Conservation (phyloP, 495 filamentous ascomycete species). For the Amphirosellinia nigrospora region DNA sequence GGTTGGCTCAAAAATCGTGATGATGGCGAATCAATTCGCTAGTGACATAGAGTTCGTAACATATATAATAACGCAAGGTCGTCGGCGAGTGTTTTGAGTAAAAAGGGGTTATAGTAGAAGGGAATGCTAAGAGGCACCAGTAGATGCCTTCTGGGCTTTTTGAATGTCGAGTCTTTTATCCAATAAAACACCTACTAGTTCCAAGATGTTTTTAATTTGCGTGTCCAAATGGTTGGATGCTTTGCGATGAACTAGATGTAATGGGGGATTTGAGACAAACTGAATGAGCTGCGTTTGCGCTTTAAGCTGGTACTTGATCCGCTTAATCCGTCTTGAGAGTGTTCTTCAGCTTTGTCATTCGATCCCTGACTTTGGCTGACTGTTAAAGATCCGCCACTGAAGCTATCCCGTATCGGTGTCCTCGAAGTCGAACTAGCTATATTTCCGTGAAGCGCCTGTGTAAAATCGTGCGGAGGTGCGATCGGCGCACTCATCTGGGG, state of each 20-base stretch:
- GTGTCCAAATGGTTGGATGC: slow-evolving; percentile 40
- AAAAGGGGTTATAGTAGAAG: not conserved
- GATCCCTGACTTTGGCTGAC: slow-evolving; percentile 45
- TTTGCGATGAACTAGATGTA: slow-evolving; percentile 33
- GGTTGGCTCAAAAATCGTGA: not conserved
- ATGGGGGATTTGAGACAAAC: slow-evolving; percentile 36
- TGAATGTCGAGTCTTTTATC: not conserved
- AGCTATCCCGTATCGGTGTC: slow-evolving; percentile 54
- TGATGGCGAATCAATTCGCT: not conserved
- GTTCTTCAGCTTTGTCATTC: slow-evolving; percentile 47
- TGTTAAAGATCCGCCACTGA: slow-evolving; percentile 46
- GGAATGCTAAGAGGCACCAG: not conserved
- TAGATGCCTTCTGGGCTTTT: not conserved
- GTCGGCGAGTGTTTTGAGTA: not conserved
- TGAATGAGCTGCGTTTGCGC: slow-evolving; percentile 56
- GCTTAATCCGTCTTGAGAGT: slow-evolving; percentile 45
- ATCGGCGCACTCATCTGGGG: slow-evolving; percentile 63
- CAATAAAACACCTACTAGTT: not conserved
- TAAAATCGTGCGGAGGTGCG: slow-evolving; percentile 58
- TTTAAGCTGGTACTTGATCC: slow-evolving; percentile 46
- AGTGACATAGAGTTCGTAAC: not conserved
- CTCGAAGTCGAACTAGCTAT: slow-evolving; percentile 47
- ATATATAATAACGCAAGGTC: slow-evolving; percentile 13
- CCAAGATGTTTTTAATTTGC: slow-evolving; percentile 18
- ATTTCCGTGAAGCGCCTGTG: slow-evolving; percentile 55